A percentile compares a stretch with the other conserved stretches of the same genome.
Evolutionary conservation across 2,329 filamentous ascomycete species (phyloP).

Genomic region (Alternaria panax): DNA sequence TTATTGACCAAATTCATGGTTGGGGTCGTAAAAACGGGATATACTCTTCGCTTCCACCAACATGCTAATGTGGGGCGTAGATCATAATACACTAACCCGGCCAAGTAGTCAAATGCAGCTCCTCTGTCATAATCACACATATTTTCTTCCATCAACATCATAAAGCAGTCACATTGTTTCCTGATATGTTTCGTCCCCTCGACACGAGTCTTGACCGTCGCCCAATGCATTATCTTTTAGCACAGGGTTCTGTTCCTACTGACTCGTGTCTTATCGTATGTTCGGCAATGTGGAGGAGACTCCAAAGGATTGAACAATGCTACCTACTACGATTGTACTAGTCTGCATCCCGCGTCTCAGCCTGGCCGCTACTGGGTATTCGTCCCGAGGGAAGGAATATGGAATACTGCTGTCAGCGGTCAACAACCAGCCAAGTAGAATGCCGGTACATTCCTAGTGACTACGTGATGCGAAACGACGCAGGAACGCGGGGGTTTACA

Average conservation of each 20-base stretch:
- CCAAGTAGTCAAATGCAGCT: neutral
- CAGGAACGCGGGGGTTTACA: slow-evolving; percentile 11
- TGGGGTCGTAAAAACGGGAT: neutral
- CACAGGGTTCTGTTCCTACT: neutral
- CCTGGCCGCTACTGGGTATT: slow-evolving; percentile 7
- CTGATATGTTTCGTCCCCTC: neutral
- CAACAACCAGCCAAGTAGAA: neutral
- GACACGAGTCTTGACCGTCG: neutral
- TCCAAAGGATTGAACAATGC: slow-evolving; percentile 16
- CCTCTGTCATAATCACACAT: neutral
- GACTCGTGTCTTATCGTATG: slow-evolving; percentile 10
- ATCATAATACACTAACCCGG: slow-evolving; percentile 18
- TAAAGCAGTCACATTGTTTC: neutral
- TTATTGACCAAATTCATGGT: slow-evolving; percentile 1
- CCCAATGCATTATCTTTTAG: neutral
- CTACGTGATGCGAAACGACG: neutral
- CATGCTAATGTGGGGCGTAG: slow-evolving; percentile 15
- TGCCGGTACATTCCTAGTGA: neutral
- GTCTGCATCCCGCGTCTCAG: slow-evolving; percentile 1
- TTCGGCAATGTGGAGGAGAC: slow-evolving; percentile 23
- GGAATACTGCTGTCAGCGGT: slow-evolving; percentile 5
- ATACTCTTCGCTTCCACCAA: neutral
- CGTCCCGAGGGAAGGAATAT: slow-evolving; percentile 1
- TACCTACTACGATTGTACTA: slow-evolving; percentile 7
- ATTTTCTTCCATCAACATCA: neutral